These are phyloP conservation scores for Wickerhamiella vanderwaltii DNA, from an alignment of 805 yeast genomes.

Conservation along the genomic window DNA sequence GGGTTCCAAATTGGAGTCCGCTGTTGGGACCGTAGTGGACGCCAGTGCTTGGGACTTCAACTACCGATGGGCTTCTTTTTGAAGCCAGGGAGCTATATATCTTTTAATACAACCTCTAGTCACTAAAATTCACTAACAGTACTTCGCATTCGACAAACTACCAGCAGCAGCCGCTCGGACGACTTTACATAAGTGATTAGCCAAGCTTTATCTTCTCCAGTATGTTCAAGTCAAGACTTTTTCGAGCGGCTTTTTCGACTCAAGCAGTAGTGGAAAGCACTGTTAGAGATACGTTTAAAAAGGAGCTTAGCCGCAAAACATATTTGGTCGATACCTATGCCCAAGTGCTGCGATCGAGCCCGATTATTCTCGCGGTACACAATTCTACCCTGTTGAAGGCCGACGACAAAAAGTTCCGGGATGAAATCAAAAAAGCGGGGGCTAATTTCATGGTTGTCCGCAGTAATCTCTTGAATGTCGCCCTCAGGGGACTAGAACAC, in stretches of 20 bases:
- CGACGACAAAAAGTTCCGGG: slow-evolving; percentile 55
- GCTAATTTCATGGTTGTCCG: slow-evolving; percentile 59
- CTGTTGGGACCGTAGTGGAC: too few relatives aligned
- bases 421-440: slow-evolving; percentile 51
- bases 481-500: slow-evolving; percentile 55
- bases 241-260: background rate
- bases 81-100: too few relatives aligned
- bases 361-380: slow-evolving; percentile 68
- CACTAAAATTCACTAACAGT: too few relatives aligned
- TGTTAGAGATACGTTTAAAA: slow-evolving; percentile 41
- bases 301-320: slow-evolving; percentile 65
- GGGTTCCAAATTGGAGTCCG: too few relatives aligned
- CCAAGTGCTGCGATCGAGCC: slow-evolving; percentile 50
- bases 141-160: too few relatives aligned
- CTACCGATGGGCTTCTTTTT: too few relatives aligned
- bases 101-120: too few relatives aligned
- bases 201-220: too few relatives aligned
- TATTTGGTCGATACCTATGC: slow-evolving; percentile 72
- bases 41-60: too few relatives aligned
- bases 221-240: background rate
- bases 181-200: too few relatives aligned
- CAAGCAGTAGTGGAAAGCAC: background rate
- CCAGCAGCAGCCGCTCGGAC: too few relatives aligned
- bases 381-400: slow-evolving; percentile 64
- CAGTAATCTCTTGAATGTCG: slow-evolving; percentile 59